phyloP scores from a whole-genome alignment of 805 yeast genomes.

The Yarrowia sp. region DNA sequence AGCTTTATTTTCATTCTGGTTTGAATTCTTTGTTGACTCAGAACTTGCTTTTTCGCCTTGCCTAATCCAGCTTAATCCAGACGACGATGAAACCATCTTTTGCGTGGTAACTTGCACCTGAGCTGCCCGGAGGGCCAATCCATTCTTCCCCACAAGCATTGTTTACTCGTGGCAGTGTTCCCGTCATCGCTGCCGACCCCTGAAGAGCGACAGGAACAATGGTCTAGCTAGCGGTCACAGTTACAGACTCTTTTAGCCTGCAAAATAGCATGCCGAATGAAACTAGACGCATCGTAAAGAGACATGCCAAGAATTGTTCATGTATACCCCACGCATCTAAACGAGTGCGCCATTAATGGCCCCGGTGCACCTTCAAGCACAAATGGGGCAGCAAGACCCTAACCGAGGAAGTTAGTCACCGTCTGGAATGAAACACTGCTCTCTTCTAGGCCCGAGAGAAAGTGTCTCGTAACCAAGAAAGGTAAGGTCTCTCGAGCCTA shows the following conservation, averaged over 20 bases:
- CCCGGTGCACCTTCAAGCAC: not conserved
- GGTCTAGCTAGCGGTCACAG: constrained; percentile 3
- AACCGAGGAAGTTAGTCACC: constrained; percentile 23
- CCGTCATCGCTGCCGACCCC: constrained; percentile 20
- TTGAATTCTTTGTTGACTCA: constrained; percentile 10
- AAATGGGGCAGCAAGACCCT: constrained; percentile 12
- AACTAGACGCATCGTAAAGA: not conserved
- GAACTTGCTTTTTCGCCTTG: constrained; percentile 10
- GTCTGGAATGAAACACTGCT: constrained; percentile 29
- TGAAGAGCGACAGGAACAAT: constrained; percentile 26
- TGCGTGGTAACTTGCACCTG: constrained; percentile 26
- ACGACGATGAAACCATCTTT: constrained; percentile 29
- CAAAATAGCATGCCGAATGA: not conserved
- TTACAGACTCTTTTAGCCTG: constrained; percentile 4
- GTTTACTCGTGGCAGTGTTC: constrained; percentile 28
- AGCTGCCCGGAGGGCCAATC: constrained; percentile 26
- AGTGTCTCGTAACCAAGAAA: constrained; percentile 35
- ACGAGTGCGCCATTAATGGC: not conserved
- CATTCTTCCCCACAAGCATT: constrained; percentile 33
- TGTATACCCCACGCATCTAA: not conserved
- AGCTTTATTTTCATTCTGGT: constrained; percentile 8
- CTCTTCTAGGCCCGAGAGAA: constrained; percentile 23
- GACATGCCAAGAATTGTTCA: not conserved
- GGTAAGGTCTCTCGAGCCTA: constrained; percentile 19
- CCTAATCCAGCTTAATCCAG: constrained; percentile 23